Conservation (phyloP, 129 eudicot species). For the Flaveria ramosissima region DNA sequence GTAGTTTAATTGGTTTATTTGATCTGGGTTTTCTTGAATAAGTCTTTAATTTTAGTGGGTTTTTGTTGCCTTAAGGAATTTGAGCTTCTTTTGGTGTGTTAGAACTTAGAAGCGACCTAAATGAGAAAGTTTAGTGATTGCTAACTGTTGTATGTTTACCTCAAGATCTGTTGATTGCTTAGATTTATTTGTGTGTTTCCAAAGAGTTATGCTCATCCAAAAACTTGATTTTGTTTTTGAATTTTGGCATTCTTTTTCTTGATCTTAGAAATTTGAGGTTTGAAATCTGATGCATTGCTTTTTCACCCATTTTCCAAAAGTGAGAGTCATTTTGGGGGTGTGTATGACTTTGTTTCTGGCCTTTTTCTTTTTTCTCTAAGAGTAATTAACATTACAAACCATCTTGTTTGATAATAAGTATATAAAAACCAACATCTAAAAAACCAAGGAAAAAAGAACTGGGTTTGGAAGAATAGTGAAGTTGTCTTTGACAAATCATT, state of each 20-base stretch:
- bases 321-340: not conserved
- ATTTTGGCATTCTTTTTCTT: not conserved
- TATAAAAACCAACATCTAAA: not conserved
- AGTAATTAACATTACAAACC: not conserved
- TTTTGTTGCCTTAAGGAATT: not conserved
- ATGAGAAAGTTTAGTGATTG: conserved; percentile 21
- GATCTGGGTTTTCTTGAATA: conserved; percentile 18
- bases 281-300: conserved; percentile 8
- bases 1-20: not conserved
- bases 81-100: not conserved
- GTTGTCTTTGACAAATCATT: not conserved
- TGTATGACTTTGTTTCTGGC: conserved; percentile 2
- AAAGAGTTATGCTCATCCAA: not conserved
- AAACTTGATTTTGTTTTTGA: conserved; percentile 16
- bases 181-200: not conserved
- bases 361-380: not conserved
- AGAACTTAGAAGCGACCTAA: not conserved
- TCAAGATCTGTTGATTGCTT: conserved; percentile 22
- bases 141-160: not conserved
- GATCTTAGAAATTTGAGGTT: conserved; percentile 10
- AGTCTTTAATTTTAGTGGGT: conserved; percentile 10
- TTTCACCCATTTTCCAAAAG: not conserved
- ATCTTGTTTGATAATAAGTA: not conserved
- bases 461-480: conserved; percentile 14
- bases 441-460: not conserved